Base-by-base conservation (phyloP, 345 rosid genomes). In the Aquilaria sinensis region DNA sequence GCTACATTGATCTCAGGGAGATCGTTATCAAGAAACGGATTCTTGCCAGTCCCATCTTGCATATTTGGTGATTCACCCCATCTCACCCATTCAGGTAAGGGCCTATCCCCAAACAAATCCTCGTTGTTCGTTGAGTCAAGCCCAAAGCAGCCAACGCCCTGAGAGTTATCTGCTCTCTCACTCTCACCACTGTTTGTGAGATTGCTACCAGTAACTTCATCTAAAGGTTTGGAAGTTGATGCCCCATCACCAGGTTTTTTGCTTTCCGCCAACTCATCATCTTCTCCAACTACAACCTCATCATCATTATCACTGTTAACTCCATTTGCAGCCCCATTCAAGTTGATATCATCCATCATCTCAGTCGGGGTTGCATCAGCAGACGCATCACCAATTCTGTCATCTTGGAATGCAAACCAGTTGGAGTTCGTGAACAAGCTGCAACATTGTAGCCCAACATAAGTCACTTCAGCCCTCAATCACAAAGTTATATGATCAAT, bases 341-440 rank as follows among this genome's bases (percentile, higher is more conserved):
- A 82, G 77, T 88, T 88, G 55, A 85, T 75, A 45, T 85, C 92
- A 48, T 86, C 95, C 99, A 94, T 83, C 78, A 83, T 71, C 69
- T 81, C 96, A 0, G 77, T 54, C 32, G 89, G 77, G 7, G 88
- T 79, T 11, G 74, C 70, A 54, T 86, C 81, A 16, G 67, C 63
- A 62, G 86, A 77, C 62, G 85, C 83, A 64, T 70, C 69, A 61
- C 77, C 86, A 46, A 76, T 66, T 69, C 86, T 83, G 13, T 91
- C 87, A 11, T 91, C 96, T 85, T 88, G 91, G 78, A 85, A 95
- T 12, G 97, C 90, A 78, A 94, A 94, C 99, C 99, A 94, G 75
- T 95, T 76, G 60, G 99, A 88, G 69, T 89, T 89, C 67, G 96
- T 89, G 79, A 95, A 93, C 48, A 91, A 79, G 72, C 90, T 90